Evolutionary conservation across 257 asterid species (phyloP), one percentile per base, ranked within the genome.

Genomic region (Handroanthus guayacan): DNA sequence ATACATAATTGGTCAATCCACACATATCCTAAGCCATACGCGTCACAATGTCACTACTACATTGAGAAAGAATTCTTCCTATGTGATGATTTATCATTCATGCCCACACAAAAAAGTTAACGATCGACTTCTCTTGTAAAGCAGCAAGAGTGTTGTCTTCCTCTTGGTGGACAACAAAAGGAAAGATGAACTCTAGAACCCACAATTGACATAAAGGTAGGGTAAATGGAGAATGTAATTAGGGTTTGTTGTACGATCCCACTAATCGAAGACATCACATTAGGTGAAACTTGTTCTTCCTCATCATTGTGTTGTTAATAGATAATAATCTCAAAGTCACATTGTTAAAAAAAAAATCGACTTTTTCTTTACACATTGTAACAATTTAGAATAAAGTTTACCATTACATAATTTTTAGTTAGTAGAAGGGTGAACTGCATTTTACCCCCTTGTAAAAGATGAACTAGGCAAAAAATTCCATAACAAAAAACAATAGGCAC

Each of bases 61-160:
- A 9, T 25, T 1, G 31, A 25, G 31, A 25, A 25, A 25, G 31
- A 25, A 25, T 25, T 25, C 31, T 64, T 9, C 52, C 11, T 2
- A 18, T 34, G 44, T 61, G 67, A 11, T 31, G 2, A 25, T 25
- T 25, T 25, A 25, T 25, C 31, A 5, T 62, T 36, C n/a, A 17
- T 64, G 52, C 52, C 14, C 69, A 16, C 70, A 41, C 52, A n/a
- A 17, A 39, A 64, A 41, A 13, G 6, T 36, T 64, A 39, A 6
- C 48, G 43, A 25, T 60, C n/a, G 12, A 63, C 69, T 63, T 7
- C 25, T 37, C 50, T 4, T 38, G 36, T 64, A 39, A 64, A 41
- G n/a, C 34, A 62, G 36, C 68, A 36, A 62, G 36, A 41, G 9
- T 64, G 70, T 5, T 64, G 51, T 64, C 70, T 64, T 39, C 52